A percentile compares a stretch with the other conserved stretches of the same genome.
Conservation (phyloP, 805 yeast genomes). For the Barnettozyma sp. region DNA sequence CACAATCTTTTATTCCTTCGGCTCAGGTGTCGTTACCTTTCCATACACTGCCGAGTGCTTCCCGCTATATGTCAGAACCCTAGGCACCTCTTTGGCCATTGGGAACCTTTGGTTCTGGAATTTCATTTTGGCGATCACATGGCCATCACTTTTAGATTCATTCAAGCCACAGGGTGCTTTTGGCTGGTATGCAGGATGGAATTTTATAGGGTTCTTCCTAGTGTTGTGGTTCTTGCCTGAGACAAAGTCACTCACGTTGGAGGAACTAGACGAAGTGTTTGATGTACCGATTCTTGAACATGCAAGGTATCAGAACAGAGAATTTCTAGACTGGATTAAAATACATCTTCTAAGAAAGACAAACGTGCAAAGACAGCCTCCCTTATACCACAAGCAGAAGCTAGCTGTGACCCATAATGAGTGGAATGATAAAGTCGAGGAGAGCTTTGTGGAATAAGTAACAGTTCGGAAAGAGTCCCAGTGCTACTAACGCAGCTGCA, state of each 20-base stretch:
- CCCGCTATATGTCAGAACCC: constrained; percentile 71
- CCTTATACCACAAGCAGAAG: constrained; percentile 50
- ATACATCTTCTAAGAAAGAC: constrained; percentile 40
- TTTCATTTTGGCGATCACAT: constrained; percentile 62
- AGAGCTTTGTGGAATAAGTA: constrained; percentile 40
- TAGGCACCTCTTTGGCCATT: constrained; percentile 76
- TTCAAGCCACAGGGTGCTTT: constrained; percentile 81
- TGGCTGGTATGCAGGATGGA: constrained; percentile 87
- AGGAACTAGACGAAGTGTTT: constrained; percentile 66
- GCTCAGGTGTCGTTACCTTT: constrained; percentile 88
- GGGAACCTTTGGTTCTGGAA: constrained; percentile 72
- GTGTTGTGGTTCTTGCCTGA: constrained; percentile 68
- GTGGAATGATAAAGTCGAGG: constrained; percentile 57
- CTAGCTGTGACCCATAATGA: constrained; percentile 53
- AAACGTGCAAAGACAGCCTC: constrained; percentile 42
- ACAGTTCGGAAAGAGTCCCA: no score
- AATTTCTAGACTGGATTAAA: constrained; percentile 38
- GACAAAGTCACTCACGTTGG: constrained; percentile 59
- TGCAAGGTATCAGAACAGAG: constrained; percentile 40
- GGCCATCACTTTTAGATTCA: constrained; percentile 65
- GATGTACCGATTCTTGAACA: constrained; percentile 51
- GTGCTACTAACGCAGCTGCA: no score
- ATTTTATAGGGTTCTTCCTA: constrained; percentile 58
- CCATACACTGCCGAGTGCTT: constrained; percentile 82
- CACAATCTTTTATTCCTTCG: constrained; percentile 69